Percentiles rank a stretch among this genome's conserved stretches.
Conservation (phyloP, 106 monocot genomes). For the Narthecium ossifragum region DNA sequence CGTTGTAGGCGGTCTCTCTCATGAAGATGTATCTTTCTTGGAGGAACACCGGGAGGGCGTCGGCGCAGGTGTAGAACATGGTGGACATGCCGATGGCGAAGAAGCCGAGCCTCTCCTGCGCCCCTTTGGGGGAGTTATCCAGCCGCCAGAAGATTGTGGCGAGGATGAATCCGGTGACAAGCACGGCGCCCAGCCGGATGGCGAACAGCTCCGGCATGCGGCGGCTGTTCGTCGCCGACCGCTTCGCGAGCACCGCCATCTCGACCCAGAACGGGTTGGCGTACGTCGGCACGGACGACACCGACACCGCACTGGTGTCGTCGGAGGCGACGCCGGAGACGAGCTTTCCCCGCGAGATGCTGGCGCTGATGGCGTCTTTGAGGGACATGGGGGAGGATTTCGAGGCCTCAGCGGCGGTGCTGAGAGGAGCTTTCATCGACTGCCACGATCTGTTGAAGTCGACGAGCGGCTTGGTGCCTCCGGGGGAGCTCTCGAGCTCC, state of each 20-base stretch:
- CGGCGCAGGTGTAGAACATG: conserved; percentile 91
- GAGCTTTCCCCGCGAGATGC: conserved; percentile 84
- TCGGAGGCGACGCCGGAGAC: conserved; percentile 54
- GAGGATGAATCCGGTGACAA: conserved; percentile 81
- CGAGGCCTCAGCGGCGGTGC: background rate
- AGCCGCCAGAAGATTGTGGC: conserved; percentile 94
- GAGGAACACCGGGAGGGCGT: conserved; percentile 92
- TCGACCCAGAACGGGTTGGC: conserved; percentile 82
- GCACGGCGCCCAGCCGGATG: conserved; percentile 64
- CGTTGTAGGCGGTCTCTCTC: conserved; percentile 95
- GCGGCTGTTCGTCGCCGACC: conserved; percentile 42
- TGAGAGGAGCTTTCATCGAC: background rate
- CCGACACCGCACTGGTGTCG: background rate
- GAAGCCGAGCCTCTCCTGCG: conserved; percentile 88
- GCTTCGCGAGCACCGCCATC: conserved; percentile 35
- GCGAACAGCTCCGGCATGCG: conserved; percentile 56
- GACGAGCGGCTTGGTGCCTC: conserved; percentile 44
- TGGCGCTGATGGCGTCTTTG: conserved; percentile 74
- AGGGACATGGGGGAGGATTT: conserved; percentile 16
- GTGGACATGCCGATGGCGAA: conserved; percentile 93
- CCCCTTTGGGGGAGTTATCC: conserved; percentile 78
- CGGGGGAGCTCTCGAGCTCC: conserved; percentile 44
- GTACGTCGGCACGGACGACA: conserved; percentile 45
- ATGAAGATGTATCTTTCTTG: conserved; percentile 89
- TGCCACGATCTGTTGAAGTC: conserved; percentile 54